Percentiles rank a stretch among this genome's conserved stretches.
Conservation (phyloP, 1,284 basidiomycete species). For the Phellopilus nigrolimitatus region DNA sequence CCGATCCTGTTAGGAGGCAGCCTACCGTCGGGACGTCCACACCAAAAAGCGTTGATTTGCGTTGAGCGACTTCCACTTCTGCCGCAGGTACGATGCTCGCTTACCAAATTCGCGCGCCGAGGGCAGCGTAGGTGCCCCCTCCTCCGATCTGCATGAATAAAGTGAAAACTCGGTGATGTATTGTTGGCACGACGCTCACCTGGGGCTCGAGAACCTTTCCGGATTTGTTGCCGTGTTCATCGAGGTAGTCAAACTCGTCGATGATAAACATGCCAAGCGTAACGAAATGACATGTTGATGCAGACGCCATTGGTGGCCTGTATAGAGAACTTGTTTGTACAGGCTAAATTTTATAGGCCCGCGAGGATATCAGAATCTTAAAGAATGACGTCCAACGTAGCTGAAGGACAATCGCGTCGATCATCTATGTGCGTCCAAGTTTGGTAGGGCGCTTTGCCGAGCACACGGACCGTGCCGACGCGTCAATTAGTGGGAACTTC, state of each 20-base stretch:
- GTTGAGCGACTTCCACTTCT: constrained; percentile 4
- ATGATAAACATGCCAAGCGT: constrained; percentile 89
- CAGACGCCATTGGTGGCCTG: neutral
- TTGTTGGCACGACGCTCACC: constrained; percentile 31
- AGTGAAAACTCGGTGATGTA: neutral
- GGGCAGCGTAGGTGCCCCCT: constrained; percentile 75
- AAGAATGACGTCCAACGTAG: no score
- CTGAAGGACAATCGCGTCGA: no score
- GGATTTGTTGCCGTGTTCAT: constrained; percentile 49
- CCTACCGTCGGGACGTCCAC: constrained; percentile 38
- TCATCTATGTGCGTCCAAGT: no score
- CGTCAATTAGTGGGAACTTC: no score
- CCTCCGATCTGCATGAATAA: constrained; percentile 73
- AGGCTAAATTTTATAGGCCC: neutral
- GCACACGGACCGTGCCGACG: no score
- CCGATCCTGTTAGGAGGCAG: constrained; percentile 57
- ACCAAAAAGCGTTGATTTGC: neutral
- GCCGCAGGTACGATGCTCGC: constrained; percentile 9
- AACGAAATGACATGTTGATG: constrained; percentile 36
- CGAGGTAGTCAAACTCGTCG: constrained; percentile 68
- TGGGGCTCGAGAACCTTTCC: constrained; percentile 44
- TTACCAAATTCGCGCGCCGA: constrained; percentile 81
- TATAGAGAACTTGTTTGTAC: neutral
- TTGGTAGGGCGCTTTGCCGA: no score
- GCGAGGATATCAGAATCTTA: no score